Percentiles rank a stretch among this genome's conserved stretches.
phyloP scores from a whole-genome alignment of 768 basidiomycete genomes.

The Mycena kentingensis region DNA sequence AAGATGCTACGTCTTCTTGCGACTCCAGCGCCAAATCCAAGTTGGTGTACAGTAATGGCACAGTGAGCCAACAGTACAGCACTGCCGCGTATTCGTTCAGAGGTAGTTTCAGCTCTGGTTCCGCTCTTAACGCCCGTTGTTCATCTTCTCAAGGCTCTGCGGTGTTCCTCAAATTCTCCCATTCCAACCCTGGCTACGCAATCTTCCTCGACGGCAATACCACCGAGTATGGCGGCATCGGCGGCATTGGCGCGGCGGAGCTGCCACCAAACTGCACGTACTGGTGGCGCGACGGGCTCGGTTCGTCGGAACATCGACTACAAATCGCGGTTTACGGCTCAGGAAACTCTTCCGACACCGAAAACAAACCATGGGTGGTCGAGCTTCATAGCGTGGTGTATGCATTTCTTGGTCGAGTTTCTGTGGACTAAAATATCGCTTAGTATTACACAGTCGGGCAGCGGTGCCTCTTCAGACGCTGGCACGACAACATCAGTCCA shows the following conservation, averaged over 20 bases:
- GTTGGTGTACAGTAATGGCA: slow-evolving; percentile 1
- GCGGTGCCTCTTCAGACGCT: too few relatives aligned
- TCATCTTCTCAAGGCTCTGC: background rate
- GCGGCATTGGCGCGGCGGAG: background rate
- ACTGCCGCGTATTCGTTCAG: background rate
- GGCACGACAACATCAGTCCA: too few relatives aligned
- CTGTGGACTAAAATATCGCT: background rate
- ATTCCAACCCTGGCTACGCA: slow-evolving; percentile 4
- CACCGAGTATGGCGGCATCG: background rate
- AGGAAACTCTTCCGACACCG: background rate
- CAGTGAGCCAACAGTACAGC: background rate
- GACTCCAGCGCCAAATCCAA: slow-evolving; percentile 1
- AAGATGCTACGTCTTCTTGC: background rate
- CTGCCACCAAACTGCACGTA: slow-evolving; percentile 10
- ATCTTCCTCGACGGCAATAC: slow-evolving; percentile 2
- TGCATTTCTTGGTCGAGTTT: background rate
- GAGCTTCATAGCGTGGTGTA: slow-evolving; percentile 11
- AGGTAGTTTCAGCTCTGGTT: slow-evolving; percentile 1
- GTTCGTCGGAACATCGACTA: background rate
- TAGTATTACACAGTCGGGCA: too few relatives aligned
- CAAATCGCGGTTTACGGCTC: slow-evolving; percentile 2
- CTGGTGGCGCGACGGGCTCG: slow-evolving; percentile 9
- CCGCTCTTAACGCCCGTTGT: background rate
- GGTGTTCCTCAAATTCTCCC: background rate
- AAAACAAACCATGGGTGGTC: background rate